Evolutionary conservation across 1,284 basidiomycete species (phyloP), one percentile per base, ranked within the genome.

Genomic region (Naganishia albida): DNA sequence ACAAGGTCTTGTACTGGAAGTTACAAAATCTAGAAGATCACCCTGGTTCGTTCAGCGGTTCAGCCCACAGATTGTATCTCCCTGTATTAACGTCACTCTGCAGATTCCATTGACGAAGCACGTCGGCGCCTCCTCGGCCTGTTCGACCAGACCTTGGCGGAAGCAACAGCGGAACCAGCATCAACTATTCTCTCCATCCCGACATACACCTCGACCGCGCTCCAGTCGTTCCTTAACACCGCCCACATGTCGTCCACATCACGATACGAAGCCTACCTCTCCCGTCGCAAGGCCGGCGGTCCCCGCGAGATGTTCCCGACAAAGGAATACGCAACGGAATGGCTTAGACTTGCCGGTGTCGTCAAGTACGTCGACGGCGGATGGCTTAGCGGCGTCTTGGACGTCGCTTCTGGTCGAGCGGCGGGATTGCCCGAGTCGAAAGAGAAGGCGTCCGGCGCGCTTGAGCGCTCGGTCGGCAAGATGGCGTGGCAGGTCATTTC

Each of bases 1-100:
- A 93, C 73, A 90, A 92, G 69, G 86, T 88, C 71, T 84, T 89
- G 16, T 74, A 74, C 53, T 64, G 62, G 53, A 67, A 71, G 62
- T 54, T 74, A 55, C 73, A 74, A 62, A 74, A 74, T 53, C 25
- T 72, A 1, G 72, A 73, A 62, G 68, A 73, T 63, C 65, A 72
- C 64, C 69, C 68, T 50, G 71, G 72, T 73, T n/a, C 52, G 71
- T 68, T 28, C 13, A 15, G 48, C 16, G 15, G 7, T 25, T 18
- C 25, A n/a, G 18, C 38, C 10, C 26, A 2, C 12, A 26, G 18
- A 6, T 25, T 54, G 28, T 18, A 38, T 26, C 10, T 51, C 16
- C 48, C 7, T 20, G 20, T 7, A 15, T n/a, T 59, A 39, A 26
- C 28, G 20, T 40, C 53, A 55, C 52, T 52, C 13, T 15, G 20